Evolutionary conservation across 768 basidiomycete genomes (phyloP), one percentile per base, ranked within the genome.

Genomic region (Hysterangium stoloniferum): DNA sequence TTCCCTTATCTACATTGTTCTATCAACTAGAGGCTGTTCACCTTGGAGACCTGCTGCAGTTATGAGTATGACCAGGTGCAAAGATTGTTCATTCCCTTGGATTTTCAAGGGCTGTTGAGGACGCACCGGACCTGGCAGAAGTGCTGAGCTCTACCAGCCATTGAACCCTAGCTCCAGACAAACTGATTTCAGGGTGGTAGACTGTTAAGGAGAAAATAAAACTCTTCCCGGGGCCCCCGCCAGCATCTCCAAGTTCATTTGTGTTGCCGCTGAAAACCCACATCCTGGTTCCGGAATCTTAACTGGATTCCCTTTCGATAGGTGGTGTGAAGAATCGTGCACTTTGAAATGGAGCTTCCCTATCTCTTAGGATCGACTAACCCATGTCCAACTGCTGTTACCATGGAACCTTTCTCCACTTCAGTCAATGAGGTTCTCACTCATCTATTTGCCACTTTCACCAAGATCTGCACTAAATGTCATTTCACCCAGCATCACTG

Each of bases 361-460:
- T 80, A 78, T 78, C 74, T 77, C 78, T 81, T 80, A 80, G 78
- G 81, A 83, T 81, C 79, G 79, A 82, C 81, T 84, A 74, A 83
- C 81, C 80, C 81, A 78, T 82, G 80, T 84, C 77, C 82, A 83
- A 83, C 79, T 81, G 79, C 81, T 82, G 80, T 83, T 82, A 80
- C 76, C 82, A 82, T 78, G 80, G 80, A 82, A 82, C 82, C 81
- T 80, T 83, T 84, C 81, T 80, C 82, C 82, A 83, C 82, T 83
- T 83, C 82, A 82, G 82, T 82, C 82, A 79, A 82, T 80, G 78
- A 82, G 78, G 82, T 74, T 82, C 81, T 80, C 80, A 79, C 77
- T 82, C 79, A 79, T 80, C 79, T 83, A 84, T 83, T 83, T 83
- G 82, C 81, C 84, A 84, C 82, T 83, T 79, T 80, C 79, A 84